A percentile compares a stretch with the other conserved stretches of the same genome.
Conservation (phyloP, 768 basidiomycete species). For the Trametes elegans region DNA sequence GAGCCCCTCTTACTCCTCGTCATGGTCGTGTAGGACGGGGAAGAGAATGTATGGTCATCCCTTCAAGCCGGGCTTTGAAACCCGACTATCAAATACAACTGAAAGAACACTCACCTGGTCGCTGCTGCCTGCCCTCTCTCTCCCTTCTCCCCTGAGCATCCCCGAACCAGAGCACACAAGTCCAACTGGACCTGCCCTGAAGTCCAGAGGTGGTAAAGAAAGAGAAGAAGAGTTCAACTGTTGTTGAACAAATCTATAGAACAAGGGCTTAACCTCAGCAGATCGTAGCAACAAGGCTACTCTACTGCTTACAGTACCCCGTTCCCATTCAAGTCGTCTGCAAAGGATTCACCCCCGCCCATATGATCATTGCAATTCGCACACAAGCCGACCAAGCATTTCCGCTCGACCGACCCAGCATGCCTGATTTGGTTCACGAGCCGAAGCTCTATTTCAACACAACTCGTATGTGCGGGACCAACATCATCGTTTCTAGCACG, state of each 20-base stretch:
- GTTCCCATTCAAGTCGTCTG: constrained; percentile 76
- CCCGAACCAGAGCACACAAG: constrained; percentile 19
- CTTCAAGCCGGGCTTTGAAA: not conserved
- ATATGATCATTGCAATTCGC: constrained; percentile 65
- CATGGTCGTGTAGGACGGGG: constrained; percentile 91
- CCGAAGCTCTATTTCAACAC: constrained; percentile 66
- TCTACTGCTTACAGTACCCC: constrained; percentile 76
- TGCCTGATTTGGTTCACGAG: constrained; percentile 67
- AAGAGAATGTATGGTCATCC: constrained; percentile 83
- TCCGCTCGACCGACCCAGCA: constrained; percentile 48
- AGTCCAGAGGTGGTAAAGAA: constrained; percentile 33
- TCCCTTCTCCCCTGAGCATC: constrained; percentile 1
- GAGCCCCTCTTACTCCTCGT: constrained; percentile 74
- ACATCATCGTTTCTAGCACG: constrained; percentile 73
- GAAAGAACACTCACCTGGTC: not conserved
- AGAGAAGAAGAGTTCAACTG: constrained; percentile 41
- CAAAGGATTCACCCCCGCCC: constrained; percentile 73
- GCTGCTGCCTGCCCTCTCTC: constrained; percentile 2
- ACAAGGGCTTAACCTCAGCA: constrained; percentile 74
- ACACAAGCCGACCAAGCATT: constrained; percentile 51
- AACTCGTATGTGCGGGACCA: constrained; percentile 63
- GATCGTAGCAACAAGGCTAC: constrained; percentile 79
- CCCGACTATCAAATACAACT: not conserved
- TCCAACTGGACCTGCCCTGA: constrained; percentile 39
- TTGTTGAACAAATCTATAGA: constrained; percentile 65